Evolutionary conservation across 129 eudicot genomes (phyloP).

Genomic region (Flaveria bidentis): DNA sequence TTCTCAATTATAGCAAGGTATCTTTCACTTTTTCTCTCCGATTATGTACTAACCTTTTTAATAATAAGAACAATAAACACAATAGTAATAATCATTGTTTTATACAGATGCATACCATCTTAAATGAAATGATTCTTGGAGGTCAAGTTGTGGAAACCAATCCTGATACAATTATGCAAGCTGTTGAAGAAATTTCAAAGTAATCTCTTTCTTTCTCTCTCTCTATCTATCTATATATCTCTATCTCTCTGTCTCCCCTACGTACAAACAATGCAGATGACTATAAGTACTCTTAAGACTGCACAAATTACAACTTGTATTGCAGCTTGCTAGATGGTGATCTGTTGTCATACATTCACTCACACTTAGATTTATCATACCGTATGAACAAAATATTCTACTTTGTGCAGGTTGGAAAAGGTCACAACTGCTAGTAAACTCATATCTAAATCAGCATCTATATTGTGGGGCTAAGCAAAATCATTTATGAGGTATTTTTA

Average conservation of each 20-base stretch:
- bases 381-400: not conserved
- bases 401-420: slow-evolving; percentile 46
- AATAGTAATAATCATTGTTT: not conserved
- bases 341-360: not conserved
- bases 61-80: not conserved
- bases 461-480: slow-evolving; percentile 44
- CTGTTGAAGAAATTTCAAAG: slow-evolving; percentile 71
- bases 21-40: not conserved
- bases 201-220: slow-evolving; percentile 11
- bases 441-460: slow-evolving; percentile 44
- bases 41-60: too few relatives aligned
- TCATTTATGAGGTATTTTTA: slow-evolving; percentile 4
- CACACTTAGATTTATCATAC: not conserved
- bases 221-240: too few relatives aligned
- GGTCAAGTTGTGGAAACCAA: slow-evolving; percentile 84
- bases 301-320: slow-evolving; percentile 13
- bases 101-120: slow-evolving; percentile 64
- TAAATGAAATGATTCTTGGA: slow-evolving; percentile 72
- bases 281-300: not conserved
- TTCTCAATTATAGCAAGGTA: slow-evolving; percentile 72
- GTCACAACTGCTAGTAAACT: slow-evolving; percentile 35
- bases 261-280: not conserved
- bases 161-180: slow-evolving; percentile 54
- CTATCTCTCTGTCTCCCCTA: not conserved
- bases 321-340: not conserved